Evolutionary conservation across 345 rosid species (phyloP).

Genomic region (Salix udensis): DNA sequence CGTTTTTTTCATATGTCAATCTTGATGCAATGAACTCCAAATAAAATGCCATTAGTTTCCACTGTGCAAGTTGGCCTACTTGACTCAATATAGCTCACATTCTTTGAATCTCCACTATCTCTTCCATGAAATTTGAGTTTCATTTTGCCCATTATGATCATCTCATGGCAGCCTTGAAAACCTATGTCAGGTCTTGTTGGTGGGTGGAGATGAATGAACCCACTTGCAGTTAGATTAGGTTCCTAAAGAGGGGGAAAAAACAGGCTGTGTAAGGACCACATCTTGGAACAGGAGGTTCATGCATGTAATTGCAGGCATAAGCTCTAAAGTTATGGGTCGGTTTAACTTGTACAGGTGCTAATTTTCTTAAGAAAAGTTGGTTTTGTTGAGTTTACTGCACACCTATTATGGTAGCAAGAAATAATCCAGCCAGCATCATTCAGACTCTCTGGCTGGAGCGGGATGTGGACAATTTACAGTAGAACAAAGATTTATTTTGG

Average conservation of each 20-base stretch:
- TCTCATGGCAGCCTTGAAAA: not conserved
- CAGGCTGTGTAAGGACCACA: not conserved
- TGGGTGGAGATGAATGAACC: slow-evolving; percentile 4
- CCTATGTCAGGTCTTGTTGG: slow-evolving; percentile 11
- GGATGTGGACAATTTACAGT: not conserved
- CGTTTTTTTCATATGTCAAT: not conserved
- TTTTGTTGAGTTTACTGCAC: not conserved
- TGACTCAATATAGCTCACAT: not conserved
- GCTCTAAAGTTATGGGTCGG: not conserved
- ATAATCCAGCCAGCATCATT: not conserved
- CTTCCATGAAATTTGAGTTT: not conserved
- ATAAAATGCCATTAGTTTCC: not conserved
- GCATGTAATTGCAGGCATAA: not conserved
- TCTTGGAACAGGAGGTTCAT: not conserved
- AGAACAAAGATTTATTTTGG: not conserved
- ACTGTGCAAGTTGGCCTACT: not conserved
- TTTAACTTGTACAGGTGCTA: not conserved
- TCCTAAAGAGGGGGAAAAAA: not conserved
- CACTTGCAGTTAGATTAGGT: not conserved
- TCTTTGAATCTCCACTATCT: slow-evolving; percentile 6
- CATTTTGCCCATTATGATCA: slow-evolving; percentile 1
- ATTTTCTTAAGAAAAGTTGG: not conserved
- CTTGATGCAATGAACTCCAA: not conserved
- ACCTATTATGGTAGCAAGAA: not conserved
- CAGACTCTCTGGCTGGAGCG: not conserved